Conservation (phyloP, 805 yeast species). For the Saccharomycopsis olivae region DNA sequence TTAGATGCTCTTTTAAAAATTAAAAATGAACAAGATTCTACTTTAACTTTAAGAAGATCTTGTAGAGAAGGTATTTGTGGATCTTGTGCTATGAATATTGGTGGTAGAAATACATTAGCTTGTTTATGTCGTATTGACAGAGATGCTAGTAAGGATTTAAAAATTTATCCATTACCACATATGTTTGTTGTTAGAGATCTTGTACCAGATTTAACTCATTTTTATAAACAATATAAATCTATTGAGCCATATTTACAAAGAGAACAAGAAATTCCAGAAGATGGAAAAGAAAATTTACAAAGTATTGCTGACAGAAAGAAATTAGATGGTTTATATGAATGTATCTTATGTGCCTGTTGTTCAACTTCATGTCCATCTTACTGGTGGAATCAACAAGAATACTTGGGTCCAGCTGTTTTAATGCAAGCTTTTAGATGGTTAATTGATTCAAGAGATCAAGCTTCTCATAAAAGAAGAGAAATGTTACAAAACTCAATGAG, state of each 20-base stretch:
- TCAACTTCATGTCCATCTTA: slow-evolving; percentile 98
- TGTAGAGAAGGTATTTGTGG: slow-evolving; percentile 99
- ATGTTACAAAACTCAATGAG: slow-evolving; percentile 96
- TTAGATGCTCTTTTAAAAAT: slow-evolving; percentile 90
- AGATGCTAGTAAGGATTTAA: slow-evolving; percentile 60
- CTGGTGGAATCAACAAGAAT: slow-evolving; percentile 99
- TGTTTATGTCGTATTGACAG: slow-evolving; percentile 91
- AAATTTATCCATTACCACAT: slow-evolving; percentile 95
- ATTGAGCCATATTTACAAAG: slow-evolving; percentile 95
- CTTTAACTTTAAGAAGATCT: slow-evolving; percentile 93
- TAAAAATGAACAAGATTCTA: slow-evolving; percentile 93
- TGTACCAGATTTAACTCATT: slow-evolving; percentile 95
- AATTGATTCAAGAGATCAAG: slow-evolving; percentile 93
- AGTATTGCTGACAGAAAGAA: slow-evolving; percentile 87
- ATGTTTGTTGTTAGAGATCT: slow-evolving; percentile 96
- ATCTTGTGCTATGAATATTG: slow-evolving; percentile 99
- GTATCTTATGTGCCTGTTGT: slow-evolving; percentile 95
- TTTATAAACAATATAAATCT: slow-evolving; percentile 96
- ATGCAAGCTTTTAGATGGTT: slow-evolving; percentile 99
- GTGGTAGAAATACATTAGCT: slow-evolving; percentile 94
- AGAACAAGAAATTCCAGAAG: slow-evolving; percentile 59
- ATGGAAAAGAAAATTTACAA: slow-evolving; percentile 90
- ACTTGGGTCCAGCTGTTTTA: slow-evolving; percentile 96
- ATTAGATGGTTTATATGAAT: slow-evolving; percentile 93
- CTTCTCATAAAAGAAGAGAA: slow-evolving; percentile 67